These are phyloP conservation scores for Cytospora piceicola DNA, from an alignment of 2,329 filamentous ascomycete species.

Conservation along the genomic window DNA sequence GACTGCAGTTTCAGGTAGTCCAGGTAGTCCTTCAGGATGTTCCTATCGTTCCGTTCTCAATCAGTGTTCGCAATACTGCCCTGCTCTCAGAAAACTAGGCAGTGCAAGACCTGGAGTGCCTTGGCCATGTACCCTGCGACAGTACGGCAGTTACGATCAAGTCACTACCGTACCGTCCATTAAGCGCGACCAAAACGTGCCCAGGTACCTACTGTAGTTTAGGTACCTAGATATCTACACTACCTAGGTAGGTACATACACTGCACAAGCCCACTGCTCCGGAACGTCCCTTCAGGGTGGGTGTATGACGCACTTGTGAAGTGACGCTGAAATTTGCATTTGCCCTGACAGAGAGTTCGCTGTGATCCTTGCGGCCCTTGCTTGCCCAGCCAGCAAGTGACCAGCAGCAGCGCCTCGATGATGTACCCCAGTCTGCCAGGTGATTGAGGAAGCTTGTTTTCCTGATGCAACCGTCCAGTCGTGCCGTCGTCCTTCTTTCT, in stretches of 20 bases:
- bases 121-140: too few relatives aligned
- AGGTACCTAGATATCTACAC: too few relatives aligned
- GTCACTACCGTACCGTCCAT: background rate
- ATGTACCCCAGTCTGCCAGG: conserved; percentile 19
- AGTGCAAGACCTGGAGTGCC: too few relatives aligned
- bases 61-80: background rate
- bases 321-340: background rate
- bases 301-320: conserved; percentile 25
- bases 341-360: background rate
- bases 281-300: conserved; percentile 2
- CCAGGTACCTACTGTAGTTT: too few relatives aligned
- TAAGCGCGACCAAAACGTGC: background rate
- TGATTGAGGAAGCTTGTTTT: conserved; percentile 27
- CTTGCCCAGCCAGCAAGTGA: background rate
- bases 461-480: conserved; percentile 25
- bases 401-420: background rate
- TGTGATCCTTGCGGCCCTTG: background rate
- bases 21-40: too few relatives aligned
- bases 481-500: background rate
- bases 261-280: background rate
- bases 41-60: too few relatives aligned
- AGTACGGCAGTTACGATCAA: too few relatives aligned
- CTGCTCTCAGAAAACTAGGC: too few relatives aligned
- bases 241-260: too few relatives aligned
- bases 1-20: too few relatives aligned